These are phyloP conservation scores for Albifimbria verrucaria DNA, from an alignment of 2,329 filamentous ascomycete species.

Conservation along the genomic window DNA sequence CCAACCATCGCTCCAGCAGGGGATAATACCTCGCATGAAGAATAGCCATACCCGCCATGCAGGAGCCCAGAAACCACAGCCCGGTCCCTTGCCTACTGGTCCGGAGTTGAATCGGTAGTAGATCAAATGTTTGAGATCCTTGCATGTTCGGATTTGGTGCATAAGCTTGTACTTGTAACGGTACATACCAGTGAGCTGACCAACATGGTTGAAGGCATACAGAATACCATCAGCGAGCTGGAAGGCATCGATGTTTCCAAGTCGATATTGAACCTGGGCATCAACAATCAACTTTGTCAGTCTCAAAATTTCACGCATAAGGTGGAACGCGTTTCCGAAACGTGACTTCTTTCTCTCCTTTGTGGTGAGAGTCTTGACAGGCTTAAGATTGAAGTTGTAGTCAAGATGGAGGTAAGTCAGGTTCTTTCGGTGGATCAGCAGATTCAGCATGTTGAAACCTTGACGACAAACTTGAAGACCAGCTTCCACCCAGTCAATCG, in stretches of 20 bases:
- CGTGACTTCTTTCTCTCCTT: constrained; percentile 99
- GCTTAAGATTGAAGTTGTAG: constrained; percentile 99
- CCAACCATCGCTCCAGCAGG: constrained; percentile 95
- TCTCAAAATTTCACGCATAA: constrained; percentile 96
- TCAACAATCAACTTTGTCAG: constrained; percentile 97
- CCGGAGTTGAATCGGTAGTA: constrained; percentile 99
- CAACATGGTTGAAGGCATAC: constrained; percentile 99
- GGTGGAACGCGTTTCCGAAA: constrained; percentile 97
- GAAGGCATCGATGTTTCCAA: constrained; percentile 98
- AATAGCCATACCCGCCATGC: constrained; percentile 99
- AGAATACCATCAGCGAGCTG: constrained; percentile 96
- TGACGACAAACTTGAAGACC: constrained; percentile 97
- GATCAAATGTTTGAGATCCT: constrained; percentile 97
- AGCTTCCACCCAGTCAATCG: constrained; percentile 98
- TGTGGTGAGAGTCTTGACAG: constrained; percentile 95
- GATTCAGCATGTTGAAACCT: constrained; percentile 98
- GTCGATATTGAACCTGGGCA: constrained; percentile 93
- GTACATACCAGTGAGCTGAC: constrained; percentile 98
- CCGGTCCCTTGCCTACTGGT: constrained; percentile 93
- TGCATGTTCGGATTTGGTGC: constrained; percentile 99
- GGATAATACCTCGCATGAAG: constrained; percentile 98
- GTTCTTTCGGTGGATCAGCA: constrained; percentile 97
- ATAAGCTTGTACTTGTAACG: constrained; percentile 99
- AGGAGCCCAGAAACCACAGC: constrained; percentile 98
- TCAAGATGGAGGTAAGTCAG: constrained; percentile 96